Evolutionary conservation across 257 asterid genomes (phyloP), one percentile per base, ranked within the genome.

Genomic region (Solanum microdontum): DNA sequence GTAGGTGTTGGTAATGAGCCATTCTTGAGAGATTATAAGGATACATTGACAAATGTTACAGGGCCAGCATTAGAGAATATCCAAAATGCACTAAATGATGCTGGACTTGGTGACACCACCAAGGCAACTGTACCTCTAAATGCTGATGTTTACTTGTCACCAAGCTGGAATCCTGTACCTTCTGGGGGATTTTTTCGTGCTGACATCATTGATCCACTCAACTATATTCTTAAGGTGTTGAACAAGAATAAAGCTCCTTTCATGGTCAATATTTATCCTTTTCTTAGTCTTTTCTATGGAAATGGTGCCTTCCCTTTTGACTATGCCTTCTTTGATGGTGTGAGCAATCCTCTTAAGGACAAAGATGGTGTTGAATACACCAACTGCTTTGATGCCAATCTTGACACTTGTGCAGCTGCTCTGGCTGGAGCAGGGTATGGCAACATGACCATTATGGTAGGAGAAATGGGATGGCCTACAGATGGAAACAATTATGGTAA

Each of bases 381-480:
- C 21, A 90, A 92, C 84, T 86, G 89, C 32, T 82, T 88, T 32
- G 91, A 89, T 21, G 92, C 89, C 33, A 82, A 88, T 7, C 33
- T 88, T 17, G 94, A 92, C 86, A 89, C 93, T 15, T 82, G 90
- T 6, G 86, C 84, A 5, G 84, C 90, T 23, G 90, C 94, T 33
- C 28, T 92, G n/a, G 89, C 84, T 10, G 75, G 74, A 5, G 82
- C 55, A 15, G 90, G 92, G 5, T 85, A 58, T 21, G 55, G 85
- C 30, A 69, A 89, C 83, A 58, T 89, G 88, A 37, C 91, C 26
- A 77, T 92, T 34, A 48, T 87, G 14, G 86, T 92, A 15, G 94
- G 94, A 30, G 92, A 90, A 84, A 88, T 90, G n/a, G 94, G 94
- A 5, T 92, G 94, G 94, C 94, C 94, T 7, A 90, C 94, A 2